Base-by-base conservation (phyloP, 345 rosid species). In the Lenwebbia sp. region DNA sequence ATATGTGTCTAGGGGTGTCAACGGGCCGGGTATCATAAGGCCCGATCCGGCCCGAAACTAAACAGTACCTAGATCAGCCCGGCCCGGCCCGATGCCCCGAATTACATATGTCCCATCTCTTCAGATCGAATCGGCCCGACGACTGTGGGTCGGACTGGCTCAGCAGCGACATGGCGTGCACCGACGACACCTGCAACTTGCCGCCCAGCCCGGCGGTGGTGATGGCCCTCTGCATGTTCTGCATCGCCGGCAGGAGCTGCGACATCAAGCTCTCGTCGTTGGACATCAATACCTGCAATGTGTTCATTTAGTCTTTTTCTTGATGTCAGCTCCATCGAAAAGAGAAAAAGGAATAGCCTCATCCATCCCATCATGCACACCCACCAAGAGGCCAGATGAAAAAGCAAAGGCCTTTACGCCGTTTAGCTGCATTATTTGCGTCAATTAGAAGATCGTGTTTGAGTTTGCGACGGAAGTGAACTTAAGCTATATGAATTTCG, bases 191-290 rank as follows among this genome's bases (percentile, higher is more conserved):
- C 94, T 92, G 93, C 50, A 97, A 88, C 87, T 94, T 94, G 53
- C 95, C 96, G 25, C 96, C 96, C 83, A 96, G 91, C 1, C 95
- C 92, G 60, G 88, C 96, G n/a, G 93, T 86, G 78, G 86, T 91
- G 26, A 96, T 92, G n/a, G 98, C 99, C 26, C 88, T 92, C 74
- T 94, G 95, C 87, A 97, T 83, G 83, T 97, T 95, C 87, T 89
- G 90, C 98, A 97, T 92, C 13, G 99, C 99, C 30, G 99, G 99
- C 3, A 97, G 89, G 47, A 97, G 95, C 90, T 96, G 98, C 55
- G 91, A 92, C 28, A 92, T 93, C 76, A 97, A 88, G 86, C 89
- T 90, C 37, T 89, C 95, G 87, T 97, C 99, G 51, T 92, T 92
- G 75, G 98, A 86, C 47, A 88, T 85, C 83, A 96, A 17, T 28